A percentile compares a stretch with the other conserved stretches of the same genome.
Conservation (phyloP, 495 filamentous ascomycete species). For the Annulohypoxylon moriforme region DNA sequence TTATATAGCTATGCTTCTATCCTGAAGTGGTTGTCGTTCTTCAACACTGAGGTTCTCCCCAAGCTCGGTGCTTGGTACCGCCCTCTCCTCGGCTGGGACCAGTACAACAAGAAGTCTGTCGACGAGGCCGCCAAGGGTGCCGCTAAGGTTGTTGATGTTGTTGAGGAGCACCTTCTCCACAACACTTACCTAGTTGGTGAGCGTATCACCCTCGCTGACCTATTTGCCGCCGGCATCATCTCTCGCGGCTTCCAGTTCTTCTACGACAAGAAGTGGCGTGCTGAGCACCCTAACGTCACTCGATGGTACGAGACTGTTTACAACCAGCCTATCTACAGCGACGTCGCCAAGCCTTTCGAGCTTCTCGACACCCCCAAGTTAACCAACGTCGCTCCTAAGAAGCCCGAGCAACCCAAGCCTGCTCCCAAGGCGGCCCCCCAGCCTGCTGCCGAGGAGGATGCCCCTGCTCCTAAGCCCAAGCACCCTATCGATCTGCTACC, state of each 20-base stretch:
- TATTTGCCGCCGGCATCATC: slow-evolving; percentile 82
- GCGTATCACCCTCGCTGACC: slow-evolving; percentile 94
- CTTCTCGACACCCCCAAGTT: slow-evolving; percentile 84
- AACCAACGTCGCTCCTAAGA: slow-evolving; percentile 92
- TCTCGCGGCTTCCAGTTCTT: slow-evolving; percentile 87
- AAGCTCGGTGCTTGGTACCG: slow-evolving; percentile 85
- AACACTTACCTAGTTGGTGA: slow-evolving; percentile 98
- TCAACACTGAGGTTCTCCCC: slow-evolving; percentile 83
- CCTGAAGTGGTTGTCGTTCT: slow-evolving; percentile 91
- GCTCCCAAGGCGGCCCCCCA: slow-evolving; percentile 68
- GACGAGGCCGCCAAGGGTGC: slow-evolving; percentile 78
- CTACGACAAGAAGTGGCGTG: slow-evolving; percentile 88
- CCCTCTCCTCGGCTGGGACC: slow-evolving; percentile 81
- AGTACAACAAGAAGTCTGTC: slow-evolving; percentile 98
- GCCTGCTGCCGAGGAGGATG: slow-evolving; percentile 75
- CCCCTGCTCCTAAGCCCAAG: slow-evolving; percentile 87
- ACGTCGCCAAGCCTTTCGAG: slow-evolving; percentile 75
- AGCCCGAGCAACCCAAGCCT: slow-evolving; percentile 70
- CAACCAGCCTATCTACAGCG: slow-evolving; percentile 90
- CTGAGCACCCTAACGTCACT: slow-evolving; percentile 80
- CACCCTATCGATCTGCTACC: slow-evolving; percentile 92
- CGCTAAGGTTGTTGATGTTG: slow-evolving; percentile 72
- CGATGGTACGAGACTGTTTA: slow-evolving; percentile 95
- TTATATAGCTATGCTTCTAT: slow-evolving; percentile 83
- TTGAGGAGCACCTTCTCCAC: slow-evolving; percentile 87